phyloP scores from a whole-genome alignment of 164 flowering plant species.

The Tetracentron sinense region DNA sequence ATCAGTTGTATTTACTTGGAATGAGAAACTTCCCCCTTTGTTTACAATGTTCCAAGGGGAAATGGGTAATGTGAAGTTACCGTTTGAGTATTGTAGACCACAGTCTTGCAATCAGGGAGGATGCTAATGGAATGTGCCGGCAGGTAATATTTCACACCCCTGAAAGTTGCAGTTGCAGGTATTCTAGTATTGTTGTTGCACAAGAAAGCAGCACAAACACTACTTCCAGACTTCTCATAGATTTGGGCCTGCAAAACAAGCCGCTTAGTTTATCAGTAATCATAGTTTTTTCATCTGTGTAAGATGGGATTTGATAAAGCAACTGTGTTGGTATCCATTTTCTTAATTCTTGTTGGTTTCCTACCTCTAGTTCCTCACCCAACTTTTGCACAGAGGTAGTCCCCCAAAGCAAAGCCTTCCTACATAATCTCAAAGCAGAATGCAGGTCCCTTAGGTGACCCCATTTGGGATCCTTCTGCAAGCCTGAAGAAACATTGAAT shows the following conservation, averaged over 20 bases:
- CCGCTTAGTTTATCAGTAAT: neutral
- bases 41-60: too few species aligned
- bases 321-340: neutral
- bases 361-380: constrained; percentile 46
- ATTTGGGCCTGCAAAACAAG: constrained; percentile 25
- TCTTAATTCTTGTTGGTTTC: neutral
- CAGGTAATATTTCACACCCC: constrained; percentile 33
- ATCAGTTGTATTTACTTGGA: too few species aligned
- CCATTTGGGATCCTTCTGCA: constrained; percentile 74
- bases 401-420: constrained; percentile 71
- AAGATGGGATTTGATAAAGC: too few species aligned
- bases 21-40: too few species aligned
- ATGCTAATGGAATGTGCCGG: constrained; percentile 64
- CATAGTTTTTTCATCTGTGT: too few species aligned
- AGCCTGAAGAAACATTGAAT: constrained; percentile 30
- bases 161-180: constrained; percentile 29
- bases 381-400: constrained; percentile 22
- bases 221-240: constrained; percentile 29
- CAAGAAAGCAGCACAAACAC: constrained; percentile 56
- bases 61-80: constrained; percentile 23
- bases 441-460: constrained; percentile 88
- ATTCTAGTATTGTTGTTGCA: constrained; percentile 36
- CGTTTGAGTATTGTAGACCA: constrained; percentile 59
- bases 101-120: constrained; percentile 75
- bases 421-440: constrained; percentile 58